These are phyloP conservation scores for Aurinia saxatilis DNA, from an alignment of 345 rosid genomes.

Conservation along the genomic window DNA sequence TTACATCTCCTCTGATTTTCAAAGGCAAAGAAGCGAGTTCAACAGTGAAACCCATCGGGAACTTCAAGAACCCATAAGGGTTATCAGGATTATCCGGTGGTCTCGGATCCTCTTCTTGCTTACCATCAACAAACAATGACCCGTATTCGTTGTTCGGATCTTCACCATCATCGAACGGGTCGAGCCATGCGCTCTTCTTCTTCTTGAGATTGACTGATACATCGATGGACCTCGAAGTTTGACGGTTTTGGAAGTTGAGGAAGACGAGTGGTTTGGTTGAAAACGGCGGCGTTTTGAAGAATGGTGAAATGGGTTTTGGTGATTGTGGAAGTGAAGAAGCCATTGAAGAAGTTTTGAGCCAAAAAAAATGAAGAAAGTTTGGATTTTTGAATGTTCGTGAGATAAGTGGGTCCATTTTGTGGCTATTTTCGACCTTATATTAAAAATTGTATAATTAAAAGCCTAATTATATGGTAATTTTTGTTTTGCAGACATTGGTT, in stretches of 20 bases:
- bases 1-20: too few species aligned
- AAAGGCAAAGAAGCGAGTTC: constrained; percentile 71
- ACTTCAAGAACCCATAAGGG: constrained; percentile 88
- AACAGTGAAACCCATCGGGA: constrained; percentile 67
- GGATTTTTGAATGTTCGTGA: constrained; percentile 15
- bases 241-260: constrained; percentile 31
- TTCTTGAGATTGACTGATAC: constrained; percentile 42
- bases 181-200: constrained; percentile 78
- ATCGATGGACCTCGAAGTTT: constrained; percentile 20
- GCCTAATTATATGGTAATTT: background rate
- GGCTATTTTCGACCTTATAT: constrained; percentile 17
- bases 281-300: constrained; percentile 41
- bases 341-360: constrained; percentile 29
- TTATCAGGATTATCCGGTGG: constrained; percentile 72
- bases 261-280: constrained; percentile 30
- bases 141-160: constrained; percentile 76
- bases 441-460: background rate
- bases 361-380: background rate
- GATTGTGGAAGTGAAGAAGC: constrained; percentile 48
- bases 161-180: constrained; percentile 70
- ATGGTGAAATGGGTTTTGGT: constrained; percentile 47
- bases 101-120: constrained; percentile 85
- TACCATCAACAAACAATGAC: constrained; percentile 67
- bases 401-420: constrained; percentile 72
- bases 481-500: background rate